These are phyloP conservation scores for Zasmidium cellare DNA, from an alignment of 2,329 filamentous ascomycete genomes.

Conservation along the genomic window DNA sequence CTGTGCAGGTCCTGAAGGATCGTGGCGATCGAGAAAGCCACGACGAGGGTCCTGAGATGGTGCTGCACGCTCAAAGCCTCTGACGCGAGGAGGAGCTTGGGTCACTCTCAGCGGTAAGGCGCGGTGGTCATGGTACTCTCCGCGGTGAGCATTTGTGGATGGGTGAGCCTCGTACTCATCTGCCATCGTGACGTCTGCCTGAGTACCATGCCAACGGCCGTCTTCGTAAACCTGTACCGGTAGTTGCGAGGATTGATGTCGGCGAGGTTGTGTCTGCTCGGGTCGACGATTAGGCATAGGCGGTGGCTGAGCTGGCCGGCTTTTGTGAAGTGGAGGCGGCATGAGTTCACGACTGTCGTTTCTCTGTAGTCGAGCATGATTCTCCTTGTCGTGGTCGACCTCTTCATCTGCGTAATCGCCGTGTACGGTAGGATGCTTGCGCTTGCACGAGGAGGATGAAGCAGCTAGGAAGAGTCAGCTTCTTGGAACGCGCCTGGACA, in stretches of 20 bases:
- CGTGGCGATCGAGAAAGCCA: too few species aligned
- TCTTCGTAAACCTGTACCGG: neutral
- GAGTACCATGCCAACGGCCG: neutral
- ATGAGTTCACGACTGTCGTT: conserved; percentile 36
- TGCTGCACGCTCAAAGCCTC: too few species aligned
- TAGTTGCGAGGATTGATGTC: neutral
- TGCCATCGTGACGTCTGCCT: too few species aligned
- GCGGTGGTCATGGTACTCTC: too few species aligned
- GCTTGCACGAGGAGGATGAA: conserved; percentile 32
- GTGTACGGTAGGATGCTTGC: conserved; percentile 29
- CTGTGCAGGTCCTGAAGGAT: too few species aligned
- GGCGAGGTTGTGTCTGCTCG: neutral
- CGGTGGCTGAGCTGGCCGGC: neutral
- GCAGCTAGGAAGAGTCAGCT: conserved; percentile 12
- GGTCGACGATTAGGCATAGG: too few species aligned
- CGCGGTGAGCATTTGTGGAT: too few species aligned
- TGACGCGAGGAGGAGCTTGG: too few species aligned
- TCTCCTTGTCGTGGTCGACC: conserved; percentile 3
- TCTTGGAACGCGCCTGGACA: neutral
- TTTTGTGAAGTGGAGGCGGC: conserved; percentile 36
- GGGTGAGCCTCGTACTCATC: too few species aligned
- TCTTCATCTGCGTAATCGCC: conserved; percentile 10
- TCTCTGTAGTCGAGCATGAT: conserved; percentile 10
- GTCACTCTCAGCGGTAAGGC: too few species aligned
- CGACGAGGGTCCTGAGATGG: too few species aligned